These are phyloP conservation scores for Ceratocystis lukuohia DNA, from an alignment of 2,329 filamentous ascomycete genomes.

Conservation along the genomic window DNA sequence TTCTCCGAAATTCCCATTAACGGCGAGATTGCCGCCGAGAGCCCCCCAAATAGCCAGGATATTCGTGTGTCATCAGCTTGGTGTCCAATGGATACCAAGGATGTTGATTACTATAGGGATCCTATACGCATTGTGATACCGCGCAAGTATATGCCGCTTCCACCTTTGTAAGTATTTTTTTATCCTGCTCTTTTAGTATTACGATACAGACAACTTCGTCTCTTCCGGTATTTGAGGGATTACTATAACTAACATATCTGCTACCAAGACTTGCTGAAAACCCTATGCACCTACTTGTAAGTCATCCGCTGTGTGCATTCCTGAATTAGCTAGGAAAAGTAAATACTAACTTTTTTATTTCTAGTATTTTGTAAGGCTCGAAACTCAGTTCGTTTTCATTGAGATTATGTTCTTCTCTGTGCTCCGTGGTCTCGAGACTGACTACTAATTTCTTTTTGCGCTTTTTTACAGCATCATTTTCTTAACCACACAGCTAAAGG, in stretches of 20 bases:
- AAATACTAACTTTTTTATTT: conserved; percentile 21
- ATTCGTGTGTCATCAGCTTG: conserved; percentile 15
- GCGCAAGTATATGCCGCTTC: conserved; percentile 35
- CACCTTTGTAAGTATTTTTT: conserved; percentile 28
- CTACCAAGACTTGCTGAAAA: conserved; percentile 45
- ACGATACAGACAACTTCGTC: background rate
- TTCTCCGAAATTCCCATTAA: conserved; percentile 27
- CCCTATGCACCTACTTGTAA: conserved; percentile 60
- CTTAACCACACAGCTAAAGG: conserved; percentile 65
- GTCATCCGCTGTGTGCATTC: conserved; percentile 19
- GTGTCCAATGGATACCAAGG: conserved; percentile 14
- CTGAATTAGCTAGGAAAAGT: background rate
- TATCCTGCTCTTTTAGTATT: background rate
- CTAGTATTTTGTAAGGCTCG: conserved; percentile 35
- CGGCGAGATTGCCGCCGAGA: conserved; percentile 15
- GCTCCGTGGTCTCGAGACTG: no score
- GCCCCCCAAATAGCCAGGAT: conserved; percentile 16
- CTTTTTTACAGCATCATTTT: conserved; percentile 39
- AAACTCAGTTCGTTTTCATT: background rate
- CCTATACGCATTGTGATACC: conserved; percentile 50
- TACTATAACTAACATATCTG: background rate
- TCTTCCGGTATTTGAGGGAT: background rate
- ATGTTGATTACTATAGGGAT: conserved; percentile 51
- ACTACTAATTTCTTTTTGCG: background rate
- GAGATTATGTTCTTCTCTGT: no score